Evolutionary conservation across 1,284 basidiomycete species (phyloP).

Genomic region (Rhodotorula glutinis): DNA sequence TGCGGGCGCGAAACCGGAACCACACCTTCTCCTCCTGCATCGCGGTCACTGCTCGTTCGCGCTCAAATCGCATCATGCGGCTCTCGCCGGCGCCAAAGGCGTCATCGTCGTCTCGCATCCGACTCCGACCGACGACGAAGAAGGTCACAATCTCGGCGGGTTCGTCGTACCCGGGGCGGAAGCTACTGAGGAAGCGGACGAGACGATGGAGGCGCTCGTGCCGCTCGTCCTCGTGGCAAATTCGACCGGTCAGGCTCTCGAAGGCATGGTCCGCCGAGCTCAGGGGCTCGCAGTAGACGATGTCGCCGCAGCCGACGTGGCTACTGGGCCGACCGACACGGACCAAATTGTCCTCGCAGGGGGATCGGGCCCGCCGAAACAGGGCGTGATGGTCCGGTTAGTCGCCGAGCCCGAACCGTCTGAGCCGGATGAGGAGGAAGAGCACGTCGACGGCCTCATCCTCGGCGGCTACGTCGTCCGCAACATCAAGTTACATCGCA

Average conservation of each 20-base stretch:
- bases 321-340: background rate
- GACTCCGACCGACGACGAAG: constrained; percentile 12
- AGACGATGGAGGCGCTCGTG: constrained; percentile 26
- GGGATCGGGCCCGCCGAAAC: background rate
- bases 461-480: constrained; percentile 28
- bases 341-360: background rate
- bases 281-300: too few species aligned
- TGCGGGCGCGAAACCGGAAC: background rate
- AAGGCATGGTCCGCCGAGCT: constrained; percentile 10
- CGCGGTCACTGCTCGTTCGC: constrained; percentile 42
- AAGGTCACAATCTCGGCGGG: background rate
- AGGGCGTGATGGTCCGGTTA: background rate
- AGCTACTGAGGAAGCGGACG: constrained; percentile 15
- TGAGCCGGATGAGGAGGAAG: constrained; percentile 40
- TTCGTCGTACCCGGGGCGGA: constrained; percentile 37
- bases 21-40: constrained; percentile 30
- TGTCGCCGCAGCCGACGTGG: constrained; percentile 1
- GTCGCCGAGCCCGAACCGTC: constrained; percentile 7
- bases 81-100: constrained; percentile 32
- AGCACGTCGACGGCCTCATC: constrained; percentile 11
- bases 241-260: constrained; percentile 21
- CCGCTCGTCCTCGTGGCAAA: constrained; percentile 34
- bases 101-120: constrained; percentile 36
- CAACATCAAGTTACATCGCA: constrained; percentile 26
- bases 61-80: constrained; percentile 37